phyloP scores from a whole-genome alignment of 1,139 yeast genomes.

The Hansenula anomala region DNA sequence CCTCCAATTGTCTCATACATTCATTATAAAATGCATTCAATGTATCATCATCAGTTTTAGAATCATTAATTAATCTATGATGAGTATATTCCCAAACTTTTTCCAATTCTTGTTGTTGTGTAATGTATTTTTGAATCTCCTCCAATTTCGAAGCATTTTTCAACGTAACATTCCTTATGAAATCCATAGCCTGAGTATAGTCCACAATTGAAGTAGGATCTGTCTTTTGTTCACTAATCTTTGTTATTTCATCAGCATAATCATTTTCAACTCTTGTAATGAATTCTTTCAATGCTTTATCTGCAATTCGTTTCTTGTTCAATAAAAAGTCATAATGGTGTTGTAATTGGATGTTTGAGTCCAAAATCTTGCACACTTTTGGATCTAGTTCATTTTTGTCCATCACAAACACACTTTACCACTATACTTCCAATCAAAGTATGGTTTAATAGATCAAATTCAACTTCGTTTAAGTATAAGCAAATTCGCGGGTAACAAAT shows the following conservation, averaged over 20 bases:
- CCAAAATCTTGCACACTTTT: neutral
- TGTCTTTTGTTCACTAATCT: no score
- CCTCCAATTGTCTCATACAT: constrained; percentile 3
- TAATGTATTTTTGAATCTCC: neutral
- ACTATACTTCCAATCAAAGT: neutral
- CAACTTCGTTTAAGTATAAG: no score
- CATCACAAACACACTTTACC: neutral
- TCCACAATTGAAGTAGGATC: neutral
- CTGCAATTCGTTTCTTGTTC: constrained; percentile 2
- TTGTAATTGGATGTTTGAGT: neutral
- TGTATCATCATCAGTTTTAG: neutral
- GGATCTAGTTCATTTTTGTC: neutral
- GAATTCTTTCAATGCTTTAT: constrained; percentile 1
- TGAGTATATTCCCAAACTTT: constrained; percentile 1
- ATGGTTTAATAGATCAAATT: no score
- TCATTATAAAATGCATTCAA: neutral
- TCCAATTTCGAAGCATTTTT: neutral
- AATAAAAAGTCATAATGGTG: constrained; percentile 4
- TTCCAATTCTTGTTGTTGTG: constrained; percentile 2
- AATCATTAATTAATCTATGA: neutral
- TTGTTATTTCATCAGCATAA: neutral
- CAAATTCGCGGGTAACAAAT: no score
- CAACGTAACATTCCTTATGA: neutral
- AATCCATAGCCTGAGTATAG: neutral
- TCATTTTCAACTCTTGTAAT: neutral